Evolutionary conservation across 2,329 filamentous ascomycete genomes (phyloP), one percentile per base, ranked within the genome.

Genomic region (Pleoardoris graminearum): DNA sequence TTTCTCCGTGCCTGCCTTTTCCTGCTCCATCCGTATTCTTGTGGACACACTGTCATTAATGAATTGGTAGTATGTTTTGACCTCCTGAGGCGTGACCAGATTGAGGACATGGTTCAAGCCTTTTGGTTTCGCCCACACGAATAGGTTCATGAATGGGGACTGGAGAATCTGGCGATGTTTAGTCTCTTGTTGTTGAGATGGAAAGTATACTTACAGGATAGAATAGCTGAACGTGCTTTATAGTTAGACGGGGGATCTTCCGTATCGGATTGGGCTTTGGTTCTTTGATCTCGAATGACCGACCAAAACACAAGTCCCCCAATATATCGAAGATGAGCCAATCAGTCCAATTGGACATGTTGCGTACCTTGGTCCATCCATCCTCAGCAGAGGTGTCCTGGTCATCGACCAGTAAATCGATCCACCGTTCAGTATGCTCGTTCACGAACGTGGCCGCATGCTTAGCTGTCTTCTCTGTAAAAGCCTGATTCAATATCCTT

Each of bases 301-400:
- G 64, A 3, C 70, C 67, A 51, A 74, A 69, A 38, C 60, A 65
- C 3, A 75, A 53, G 42, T 76, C 74, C 10, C 72, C 74, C 67
- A 80, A 76, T 29, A 79, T 68, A 48, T 79, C 76, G 53, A 78
- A 73, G 27, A 71, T 66, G 41, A 77, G 61, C 54, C 66, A 74
- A 38, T 69, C 25, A 7, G 14, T 49, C 48, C 51, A 54, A n/a
- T 25, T 29, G 4, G 49, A 33, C 48, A 55, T 55, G 32, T 53
- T 47, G 1, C 39, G 39, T 19, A 36, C 16, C 11, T 38, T 21
- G 14, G 25, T 33, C 47, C 54, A 52, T 23, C 51, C 55, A 30
- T 54, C 23, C 11, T 36, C 25, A 16, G 21, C 25, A 3, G 19
- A n/a, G 19, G 19, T 35, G 23, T 48, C 33, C 14, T 45, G 21